Conservation (phyloP, 306 rosid genomes). For the Lathyrus sativus region DNA sequence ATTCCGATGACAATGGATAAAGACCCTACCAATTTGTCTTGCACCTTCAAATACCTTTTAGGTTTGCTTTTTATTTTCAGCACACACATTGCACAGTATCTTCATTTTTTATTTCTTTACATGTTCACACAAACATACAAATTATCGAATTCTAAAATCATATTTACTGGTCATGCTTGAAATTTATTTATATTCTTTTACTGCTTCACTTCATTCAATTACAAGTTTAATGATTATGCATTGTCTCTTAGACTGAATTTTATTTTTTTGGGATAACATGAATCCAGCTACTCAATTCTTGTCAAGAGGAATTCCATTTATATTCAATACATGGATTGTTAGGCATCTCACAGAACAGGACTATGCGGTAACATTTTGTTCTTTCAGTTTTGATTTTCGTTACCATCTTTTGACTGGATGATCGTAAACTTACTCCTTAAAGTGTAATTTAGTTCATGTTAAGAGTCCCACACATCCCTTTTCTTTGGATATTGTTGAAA, state of each 20-base stretch:
- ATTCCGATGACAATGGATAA: not conserved
- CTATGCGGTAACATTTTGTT: conserved; percentile 63
- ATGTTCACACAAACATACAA: no score
- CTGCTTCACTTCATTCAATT: no score
- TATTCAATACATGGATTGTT: conserved; percentile 89
- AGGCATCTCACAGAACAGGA: conserved; percentile 86
- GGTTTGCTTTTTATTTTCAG: conserved; percentile 49
- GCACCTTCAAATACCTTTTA: conserved; percentile 82
- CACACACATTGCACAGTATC: not conserved
- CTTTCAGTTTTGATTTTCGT: conserved; percentile 6
- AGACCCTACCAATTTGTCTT: conserved; percentile 65
- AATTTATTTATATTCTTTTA: no score
- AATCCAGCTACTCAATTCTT: conserved; percentile 82
- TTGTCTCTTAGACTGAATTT: no score
- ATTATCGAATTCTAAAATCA: no score
- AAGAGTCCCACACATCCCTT: not conserved
- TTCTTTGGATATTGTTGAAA: no score
- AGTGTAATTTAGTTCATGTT: no score
- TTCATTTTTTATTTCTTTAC: no score
- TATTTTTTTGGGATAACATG: no score
- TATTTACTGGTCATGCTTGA: no score
- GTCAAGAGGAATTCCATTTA: conserved; percentile 91
- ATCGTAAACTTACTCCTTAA: no score
- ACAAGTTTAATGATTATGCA: no score
- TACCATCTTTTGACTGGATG: not conserved